phyloP scores from a whole-genome alignment of 2,329 filamentous ascomycete species.

The Epichloe typhina region DNA sequence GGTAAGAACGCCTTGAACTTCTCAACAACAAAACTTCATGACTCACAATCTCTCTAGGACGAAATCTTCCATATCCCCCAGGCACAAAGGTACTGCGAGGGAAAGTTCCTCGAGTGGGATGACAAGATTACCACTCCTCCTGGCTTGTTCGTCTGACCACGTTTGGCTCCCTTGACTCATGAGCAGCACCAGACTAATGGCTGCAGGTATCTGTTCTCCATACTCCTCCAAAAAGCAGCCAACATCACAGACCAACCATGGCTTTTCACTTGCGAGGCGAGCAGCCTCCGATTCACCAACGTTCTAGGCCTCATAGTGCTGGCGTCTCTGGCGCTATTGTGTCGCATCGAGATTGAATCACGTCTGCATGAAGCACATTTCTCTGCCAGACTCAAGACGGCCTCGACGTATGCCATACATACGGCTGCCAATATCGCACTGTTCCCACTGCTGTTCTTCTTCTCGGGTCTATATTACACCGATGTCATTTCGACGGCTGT shows the following conservation, averaged over 20 bases:
- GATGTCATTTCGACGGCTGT: constrained; percentile 71
- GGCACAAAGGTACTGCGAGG: constrained; percentile 72
- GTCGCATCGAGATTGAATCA: constrained; percentile 38
- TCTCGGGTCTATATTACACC: constrained; percentile 89
- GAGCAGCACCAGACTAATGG: constrained; percentile 1
- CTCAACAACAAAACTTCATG: too few relatives aligned
- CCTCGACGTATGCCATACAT: constrained; percentile 36
- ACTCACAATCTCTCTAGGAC: constrained; percentile 40
- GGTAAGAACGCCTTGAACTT: constrained; percentile 20
- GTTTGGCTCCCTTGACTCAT: neutral
- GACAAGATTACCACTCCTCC: constrained; percentile 96
- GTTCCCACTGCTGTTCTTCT: constrained; percentile 91
- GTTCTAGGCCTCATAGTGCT: constrained; percentile 25
- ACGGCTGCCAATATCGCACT: constrained; percentile 67
- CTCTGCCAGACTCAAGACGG: constrained; percentile 7
- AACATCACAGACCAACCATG: constrained; percentile 5
- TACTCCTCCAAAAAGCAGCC: constrained; percentile 14
- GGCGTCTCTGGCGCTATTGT: constrained; percentile 32
- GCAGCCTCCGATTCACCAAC: constrained; percentile 36
- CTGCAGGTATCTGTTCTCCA: constrained; percentile 34
- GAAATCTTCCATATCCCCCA: constrained; percentile 85
- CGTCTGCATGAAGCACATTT: constrained; percentile 19
- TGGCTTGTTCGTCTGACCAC: constrained; percentile 44
- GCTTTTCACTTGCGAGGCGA: constrained; percentile 14
- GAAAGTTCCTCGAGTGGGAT: constrained; percentile 70